These are phyloP conservation scores for Auxenochlorella protothecoides DNA, from an alignment of 139 green algal species.

Conservation along the genomic window DNA sequence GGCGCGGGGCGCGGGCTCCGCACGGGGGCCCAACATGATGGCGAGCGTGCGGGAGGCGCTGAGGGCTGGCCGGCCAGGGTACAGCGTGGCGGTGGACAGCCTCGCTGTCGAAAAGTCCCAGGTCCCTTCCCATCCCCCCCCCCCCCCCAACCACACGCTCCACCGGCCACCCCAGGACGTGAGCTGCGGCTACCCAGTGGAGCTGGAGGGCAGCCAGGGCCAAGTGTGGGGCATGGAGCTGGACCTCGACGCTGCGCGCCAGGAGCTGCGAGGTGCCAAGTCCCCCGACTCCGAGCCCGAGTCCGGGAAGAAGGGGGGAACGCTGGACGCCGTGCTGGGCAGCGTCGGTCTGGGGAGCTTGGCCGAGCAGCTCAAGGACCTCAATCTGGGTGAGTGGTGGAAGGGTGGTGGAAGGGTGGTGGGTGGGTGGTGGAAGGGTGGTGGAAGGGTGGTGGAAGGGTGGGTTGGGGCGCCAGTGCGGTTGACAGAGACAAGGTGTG, in stretches of 20 bases:
- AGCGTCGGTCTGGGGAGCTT: slow-evolving; percentile 64
- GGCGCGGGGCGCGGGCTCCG: no score
- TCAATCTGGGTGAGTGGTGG: slow-evolving; percentile 8
- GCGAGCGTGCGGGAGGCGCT: no score
- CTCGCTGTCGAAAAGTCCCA: no score
- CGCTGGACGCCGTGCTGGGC: slow-evolving; percentile 63
- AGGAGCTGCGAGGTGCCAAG: slow-evolving; percentile 42
- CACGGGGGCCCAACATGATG: no score
- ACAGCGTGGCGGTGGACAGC: no score
- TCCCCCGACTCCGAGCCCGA: no score
- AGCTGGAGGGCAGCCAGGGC: slow-evolving; percentile 58
- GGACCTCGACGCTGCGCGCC: slow-evolving; percentile 54
- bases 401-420: slow-evolving; percentile 1
- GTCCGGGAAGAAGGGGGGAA: slow-evolving; percentile 13
- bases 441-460: no score
- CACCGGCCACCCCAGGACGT: slow-evolving; percentile 57
- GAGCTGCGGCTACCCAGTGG: slow-evolving; percentile 71
- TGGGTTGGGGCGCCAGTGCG: slow-evolving; percentile 42
- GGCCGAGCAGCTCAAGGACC: slow-evolving; percentile 64
- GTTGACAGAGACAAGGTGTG: not conserved
- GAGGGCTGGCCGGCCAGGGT: no score
- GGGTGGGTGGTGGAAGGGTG: no score
- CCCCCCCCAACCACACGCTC: no score
- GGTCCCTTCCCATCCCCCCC: no score
- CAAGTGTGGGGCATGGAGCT: slow-evolving; percentile 84